A percentile compares a stretch with the other conserved stretches of the same genome.
These are phyloP conservation scores for Simplicillium sp. DNA, from an alignment of 2,329 filamentous ascomycete species.

Conservation along the genomic window DNA sequence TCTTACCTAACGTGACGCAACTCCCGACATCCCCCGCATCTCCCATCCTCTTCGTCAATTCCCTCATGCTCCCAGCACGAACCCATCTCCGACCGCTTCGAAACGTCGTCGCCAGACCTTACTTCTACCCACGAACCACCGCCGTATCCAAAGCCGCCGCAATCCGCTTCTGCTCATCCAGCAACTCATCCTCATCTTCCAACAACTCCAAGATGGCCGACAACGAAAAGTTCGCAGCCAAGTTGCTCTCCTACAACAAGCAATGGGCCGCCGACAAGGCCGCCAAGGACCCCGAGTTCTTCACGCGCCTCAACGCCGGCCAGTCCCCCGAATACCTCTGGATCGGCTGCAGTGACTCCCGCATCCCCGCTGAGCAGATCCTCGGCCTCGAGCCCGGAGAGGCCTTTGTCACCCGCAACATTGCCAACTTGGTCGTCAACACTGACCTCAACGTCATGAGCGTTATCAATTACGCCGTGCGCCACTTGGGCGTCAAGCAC, in stretches of 20 bases:
- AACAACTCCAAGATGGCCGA: constrained; percentile 24
- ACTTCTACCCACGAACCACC: background rate
- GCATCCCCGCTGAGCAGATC: constrained; percentile 85
- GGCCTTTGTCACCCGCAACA: constrained; percentile 90
- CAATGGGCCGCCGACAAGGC: constrained; percentile 54
- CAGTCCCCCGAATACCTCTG: constrained; percentile 68
- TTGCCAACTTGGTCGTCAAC: constrained; percentile 77
- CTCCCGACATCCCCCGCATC: too few species aligned
- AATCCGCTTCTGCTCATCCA: background rate
- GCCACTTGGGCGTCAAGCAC: constrained; percentile 71
- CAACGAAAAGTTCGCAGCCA: constrained; percentile 54
- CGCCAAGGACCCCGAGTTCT: constrained; percentile 53
- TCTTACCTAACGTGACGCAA: too few species aligned
- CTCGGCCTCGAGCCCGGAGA: constrained; percentile 78
- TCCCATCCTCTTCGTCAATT: too few species aligned
- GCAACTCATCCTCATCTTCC: background rate
- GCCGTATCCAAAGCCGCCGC: background rate
- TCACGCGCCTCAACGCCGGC: constrained; percentile 52
- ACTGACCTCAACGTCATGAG: constrained; percentile 71
- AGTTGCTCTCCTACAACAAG: constrained; percentile 60
- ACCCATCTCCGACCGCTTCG: background rate
- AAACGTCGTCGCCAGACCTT: background rate
- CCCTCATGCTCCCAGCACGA: background rate
- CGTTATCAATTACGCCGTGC: constrained; percentile 82
- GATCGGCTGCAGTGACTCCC: constrained; percentile 87